A percentile compares a stretch with the other conserved stretches of the same genome.
Evolutionary conservation across 2,329 filamentous ascomycete species (phyloP).

Genomic region (Apiospora koreana): DNA sequence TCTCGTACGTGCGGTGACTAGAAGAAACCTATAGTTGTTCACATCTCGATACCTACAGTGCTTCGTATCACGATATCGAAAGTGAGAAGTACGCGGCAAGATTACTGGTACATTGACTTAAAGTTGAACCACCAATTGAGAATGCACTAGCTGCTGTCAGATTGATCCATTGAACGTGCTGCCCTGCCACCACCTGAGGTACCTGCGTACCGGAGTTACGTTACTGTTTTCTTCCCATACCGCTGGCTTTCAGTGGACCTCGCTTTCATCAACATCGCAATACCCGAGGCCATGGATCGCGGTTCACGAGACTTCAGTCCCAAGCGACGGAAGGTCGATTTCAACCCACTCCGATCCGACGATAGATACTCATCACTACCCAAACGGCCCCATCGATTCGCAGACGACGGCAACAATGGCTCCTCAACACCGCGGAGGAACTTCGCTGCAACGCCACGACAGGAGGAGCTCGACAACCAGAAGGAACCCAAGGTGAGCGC

Average conservation of each 20-base stretch:
- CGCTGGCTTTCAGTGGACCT: not conserved
- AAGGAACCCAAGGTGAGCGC: conserved; percentile 62
- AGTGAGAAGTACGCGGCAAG: not conserved
- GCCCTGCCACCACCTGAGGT: not conserved
- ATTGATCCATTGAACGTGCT: not conserved
- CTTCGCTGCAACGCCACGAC: conserved; percentile 45
- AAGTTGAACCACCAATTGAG: not conserved
- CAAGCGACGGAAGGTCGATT: conserved; percentile 68
- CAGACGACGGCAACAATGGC: conserved; percentile 21
- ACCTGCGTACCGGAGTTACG: not conserved
- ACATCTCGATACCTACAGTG: not conserved
- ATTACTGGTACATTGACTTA: not conserved
- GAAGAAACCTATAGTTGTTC: fast-evolving
- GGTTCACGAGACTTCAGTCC: conserved; percentile 46
- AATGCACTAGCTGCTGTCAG: not conserved
- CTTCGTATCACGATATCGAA: too few relatives aligned
- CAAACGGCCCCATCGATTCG: conserved; percentile 33
- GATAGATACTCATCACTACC: conserved; percentile 57
- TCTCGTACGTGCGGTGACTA: not conserved
- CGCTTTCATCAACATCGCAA: not conserved
- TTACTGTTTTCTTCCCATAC: conserved; percentile 1
- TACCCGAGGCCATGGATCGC: conserved; percentile 29
- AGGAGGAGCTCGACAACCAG: conserved; percentile 57
- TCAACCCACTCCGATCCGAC: conserved; percentile 51
- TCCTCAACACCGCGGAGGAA: conserved; percentile 21